These are phyloP conservation scores for Amauroascus niger DNA, from an alignment of 2,329 filamentous ascomycete species.

Conservation along the genomic window DNA sequence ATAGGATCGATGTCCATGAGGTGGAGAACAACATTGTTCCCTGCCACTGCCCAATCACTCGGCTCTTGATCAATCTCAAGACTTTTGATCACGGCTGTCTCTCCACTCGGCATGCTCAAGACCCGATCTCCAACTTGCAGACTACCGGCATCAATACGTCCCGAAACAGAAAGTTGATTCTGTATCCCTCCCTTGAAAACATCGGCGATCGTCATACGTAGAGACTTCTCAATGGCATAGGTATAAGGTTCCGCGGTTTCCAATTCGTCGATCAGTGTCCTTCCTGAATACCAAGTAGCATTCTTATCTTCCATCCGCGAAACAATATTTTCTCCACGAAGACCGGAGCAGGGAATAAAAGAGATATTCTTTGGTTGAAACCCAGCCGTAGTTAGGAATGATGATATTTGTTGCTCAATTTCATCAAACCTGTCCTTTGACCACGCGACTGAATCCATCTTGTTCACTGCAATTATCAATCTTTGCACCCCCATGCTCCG, in stretches of 20 bases:
- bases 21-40: slow-evolving; percentile 78
- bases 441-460: slow-evolving; percentile 83
- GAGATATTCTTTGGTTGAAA: slow-evolving; percentile 73
- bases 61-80: slow-evolving; percentile 65
- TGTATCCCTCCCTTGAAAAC: slow-evolving; percentile 71
- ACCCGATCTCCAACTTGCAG: slow-evolving; percentile 76
- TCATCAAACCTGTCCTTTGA: slow-evolving; percentile 71
- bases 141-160: slow-evolving; percentile 73
- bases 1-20: slow-evolving; percentile 74
- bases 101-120: slow-evolving; percentile 67
- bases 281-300: slow-evolving; percentile 69
- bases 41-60: slow-evolving; percentile 83
- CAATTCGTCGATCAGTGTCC: slow-evolving; percentile 71
- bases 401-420: slow-evolving; percentile 70
- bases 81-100: slow-evolving; percentile 70
- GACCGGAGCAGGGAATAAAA: slow-evolving; percentile 82
- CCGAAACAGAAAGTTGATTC: slow-evolving; percentile 74
- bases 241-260: slow-evolving; percentile 68
- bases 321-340: slow-evolving; percentile 77
- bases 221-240: slow-evolving; percentile 63
- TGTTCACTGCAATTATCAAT: slow-evolving; percentile 87
- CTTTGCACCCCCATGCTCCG: slow-evolving; percentile 83
- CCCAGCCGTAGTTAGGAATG: slow-evolving; percentile 71
- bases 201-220: slow-evolving; percentile 80
- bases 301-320: slow-evolving; percentile 39